Evolutionary conservation across 2,329 filamentous ascomycete genomes (phyloP), one percentile per base, ranked within the genome.

Genomic region (Trichophyton schoenleinii): DNA sequence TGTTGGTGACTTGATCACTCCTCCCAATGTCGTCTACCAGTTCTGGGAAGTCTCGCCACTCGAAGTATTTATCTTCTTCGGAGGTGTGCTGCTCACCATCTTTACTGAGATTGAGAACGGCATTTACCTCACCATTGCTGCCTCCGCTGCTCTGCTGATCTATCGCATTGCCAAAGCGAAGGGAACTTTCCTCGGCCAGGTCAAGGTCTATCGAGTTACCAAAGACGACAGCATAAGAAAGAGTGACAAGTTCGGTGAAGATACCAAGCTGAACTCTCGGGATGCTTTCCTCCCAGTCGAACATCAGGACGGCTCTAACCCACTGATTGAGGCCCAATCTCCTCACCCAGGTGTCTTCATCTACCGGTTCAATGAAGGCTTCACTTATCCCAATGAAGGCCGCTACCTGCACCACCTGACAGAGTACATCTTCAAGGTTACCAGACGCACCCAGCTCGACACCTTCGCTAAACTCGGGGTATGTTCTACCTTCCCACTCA

Each of bases 21-120:
- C 82, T 0, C 79, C 83, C 0, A 79, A 75, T 2, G 77, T 81
- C 8, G 86, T 87, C 68, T 85, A 85, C 70, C 75, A 77, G 13
- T 86, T 83, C 72, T 87, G 83, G 82, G 81, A 81, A 64, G 82
- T 83, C 1, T 86, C 83, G 0, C 76, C 87, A 2, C 80, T 83
- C 13, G 84, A 87, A 31, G 60, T 59, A 7, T 57, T 63, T 46
- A 61, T 63, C 70, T 87, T 87, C 66, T 77, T 84, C 59, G 80
- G 82, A 0, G 79, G 81, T 31, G 83, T 85, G 79, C 75, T 87
- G 34, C 79, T 80, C n/a, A 77, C 77, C 41, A 69, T 81, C 38
- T 80, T 81, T 64, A 74, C 76, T 8, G 75, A 74, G 2, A 77
- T 82, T 8, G 80, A 82, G 64, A 75, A 75, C 3, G 78, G 77